Conservation (phyloP, 2,329 filamentous ascomycete species). For the Aspergillus brasiliensis region DNA sequence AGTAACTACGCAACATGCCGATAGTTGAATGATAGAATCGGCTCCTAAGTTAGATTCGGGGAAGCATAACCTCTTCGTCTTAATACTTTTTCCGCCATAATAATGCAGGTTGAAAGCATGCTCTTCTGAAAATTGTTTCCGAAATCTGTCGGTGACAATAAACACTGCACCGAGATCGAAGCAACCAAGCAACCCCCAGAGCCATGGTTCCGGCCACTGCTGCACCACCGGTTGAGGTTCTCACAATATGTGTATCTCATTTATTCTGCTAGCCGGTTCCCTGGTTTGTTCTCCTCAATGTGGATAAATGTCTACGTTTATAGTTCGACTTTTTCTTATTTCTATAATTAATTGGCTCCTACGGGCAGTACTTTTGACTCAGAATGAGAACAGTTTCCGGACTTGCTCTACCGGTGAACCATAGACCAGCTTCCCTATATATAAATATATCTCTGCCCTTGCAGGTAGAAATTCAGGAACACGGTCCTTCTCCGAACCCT, state of each 20-base stretch:
- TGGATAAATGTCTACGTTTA: background rate
- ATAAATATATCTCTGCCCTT: background rate
- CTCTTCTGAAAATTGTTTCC: background rate
- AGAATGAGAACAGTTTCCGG: background rate
- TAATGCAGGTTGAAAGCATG: background rate
- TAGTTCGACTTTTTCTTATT: background rate
- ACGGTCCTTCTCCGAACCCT: background rate
- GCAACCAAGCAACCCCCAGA: background rate
- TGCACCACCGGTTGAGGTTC: background rate
- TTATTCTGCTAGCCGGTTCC: background rate
- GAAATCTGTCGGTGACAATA: background rate
- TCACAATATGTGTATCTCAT: background rate
- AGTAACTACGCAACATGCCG: no score
- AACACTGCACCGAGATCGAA: background rate
- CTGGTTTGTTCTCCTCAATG: background rate
- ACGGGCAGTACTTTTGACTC: background rate
- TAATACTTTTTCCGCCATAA: background rate
- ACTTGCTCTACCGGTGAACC: background rate
- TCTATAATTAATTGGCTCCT: background rate
- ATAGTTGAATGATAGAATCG: background rate
- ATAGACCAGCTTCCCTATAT: background rate
- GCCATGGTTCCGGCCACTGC: background rate
- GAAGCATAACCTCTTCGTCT: background rate
- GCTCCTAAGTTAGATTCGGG: background rate
- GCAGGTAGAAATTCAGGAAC: background rate